Evolutionary conservation across 139 green algal species (phyloP).

Genomic region (Tetraselmis chui): DNA sequence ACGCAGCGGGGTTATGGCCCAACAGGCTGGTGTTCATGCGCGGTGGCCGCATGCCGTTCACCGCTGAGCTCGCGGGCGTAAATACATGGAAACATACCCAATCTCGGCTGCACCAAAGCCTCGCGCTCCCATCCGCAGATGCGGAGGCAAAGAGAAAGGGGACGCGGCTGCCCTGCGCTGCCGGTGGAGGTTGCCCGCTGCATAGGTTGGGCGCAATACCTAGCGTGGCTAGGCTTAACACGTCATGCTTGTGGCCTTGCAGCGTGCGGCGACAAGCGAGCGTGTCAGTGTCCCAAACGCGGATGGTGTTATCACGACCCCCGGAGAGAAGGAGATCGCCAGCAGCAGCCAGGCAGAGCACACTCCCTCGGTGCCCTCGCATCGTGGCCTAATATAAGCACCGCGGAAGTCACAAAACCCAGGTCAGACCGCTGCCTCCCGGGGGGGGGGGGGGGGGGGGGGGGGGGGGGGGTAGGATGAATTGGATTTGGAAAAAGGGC

Average conservation of each 20-base stretch:
- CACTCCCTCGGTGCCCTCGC: conserved; percentile 62
- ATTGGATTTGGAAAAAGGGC: no score
- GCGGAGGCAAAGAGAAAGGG: conserved; percentile 55
- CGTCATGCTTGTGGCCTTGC: conserved; percentile 73
- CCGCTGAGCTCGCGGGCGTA: background rate
- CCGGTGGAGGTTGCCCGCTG: background rate
- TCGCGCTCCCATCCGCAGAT: conserved; percentile 67
- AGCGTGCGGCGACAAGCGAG: conserved; percentile 78
- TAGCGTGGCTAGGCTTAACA: conserved; percentile 45
- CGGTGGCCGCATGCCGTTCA: background rate
- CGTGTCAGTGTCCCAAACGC: conserved; percentile 82
- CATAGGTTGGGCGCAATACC: background rate
- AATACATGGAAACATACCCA: conserved; percentile 48
- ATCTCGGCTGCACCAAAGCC: conserved; percentile 54
- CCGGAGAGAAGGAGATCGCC: conserved; percentile 63
- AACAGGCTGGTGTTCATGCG: conserved; percentile 18
- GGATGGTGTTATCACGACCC: conserved; percentile 80
- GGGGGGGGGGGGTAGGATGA: no score
- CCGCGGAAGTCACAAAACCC: no score
- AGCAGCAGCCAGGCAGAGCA: conserved; percentile 69
- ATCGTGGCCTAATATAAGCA: conserved; percentile 16
- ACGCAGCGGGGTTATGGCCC: background rate
- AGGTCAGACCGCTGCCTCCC: no score
- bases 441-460: no score
- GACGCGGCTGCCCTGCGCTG: background rate